phyloP scores from a whole-genome alignment of 2,329 filamentous ascomycete genomes.

The Aspergillus quadrilineatus region DNA sequence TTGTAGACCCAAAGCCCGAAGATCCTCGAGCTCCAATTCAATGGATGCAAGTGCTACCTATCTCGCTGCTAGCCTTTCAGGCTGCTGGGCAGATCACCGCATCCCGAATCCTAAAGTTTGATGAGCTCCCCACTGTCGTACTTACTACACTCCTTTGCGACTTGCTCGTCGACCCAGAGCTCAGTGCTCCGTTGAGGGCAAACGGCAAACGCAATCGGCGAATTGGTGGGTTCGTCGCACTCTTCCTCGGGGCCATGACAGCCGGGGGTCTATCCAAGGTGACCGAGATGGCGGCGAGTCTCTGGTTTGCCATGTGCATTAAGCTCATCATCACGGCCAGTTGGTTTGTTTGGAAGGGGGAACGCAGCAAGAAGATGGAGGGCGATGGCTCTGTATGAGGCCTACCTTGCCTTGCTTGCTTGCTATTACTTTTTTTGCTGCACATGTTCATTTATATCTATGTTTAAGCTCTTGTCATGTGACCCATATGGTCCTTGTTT shows the following conservation, averaged over 20 bases:
- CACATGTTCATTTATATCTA: neutral
- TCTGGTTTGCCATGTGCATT: constrained; percentile 43
- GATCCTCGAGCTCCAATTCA: constrained; percentile 31
- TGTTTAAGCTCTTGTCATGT: neutral
- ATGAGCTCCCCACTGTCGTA: constrained; percentile 45
- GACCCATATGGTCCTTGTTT: neutral
- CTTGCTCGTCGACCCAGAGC: constrained; percentile 36
- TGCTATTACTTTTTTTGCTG: neutral
- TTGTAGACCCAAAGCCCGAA: constrained; percentile 33
- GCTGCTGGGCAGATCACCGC: constrained; percentile 42
- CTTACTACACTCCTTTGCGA: constrained; percentile 43
- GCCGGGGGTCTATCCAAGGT: constrained; percentile 41
- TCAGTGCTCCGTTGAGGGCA: constrained; percentile 20
- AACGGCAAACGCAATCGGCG: constrained; percentile 38
- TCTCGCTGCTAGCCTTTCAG: constrained; percentile 42
- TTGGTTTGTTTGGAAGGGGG: constrained; percentile 39
- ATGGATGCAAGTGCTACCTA: constrained; percentile 40
- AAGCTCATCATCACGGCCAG: constrained; percentile 36
- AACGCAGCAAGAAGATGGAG: constrained; percentile 7
- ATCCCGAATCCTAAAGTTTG: constrained; percentile 36
- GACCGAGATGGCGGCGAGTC: constrained; percentile 35
- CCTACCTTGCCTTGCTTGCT: neutral
- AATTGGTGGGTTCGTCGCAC: constrained; percentile 36
- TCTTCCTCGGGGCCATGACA: constrained; percentile 43
- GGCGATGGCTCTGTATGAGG: constrained; percentile 12